These are phyloP conservation scores for Fermentozyma sake DNA, from an alignment of 1,139 yeast species.

Conservation along the genomic window DNA sequence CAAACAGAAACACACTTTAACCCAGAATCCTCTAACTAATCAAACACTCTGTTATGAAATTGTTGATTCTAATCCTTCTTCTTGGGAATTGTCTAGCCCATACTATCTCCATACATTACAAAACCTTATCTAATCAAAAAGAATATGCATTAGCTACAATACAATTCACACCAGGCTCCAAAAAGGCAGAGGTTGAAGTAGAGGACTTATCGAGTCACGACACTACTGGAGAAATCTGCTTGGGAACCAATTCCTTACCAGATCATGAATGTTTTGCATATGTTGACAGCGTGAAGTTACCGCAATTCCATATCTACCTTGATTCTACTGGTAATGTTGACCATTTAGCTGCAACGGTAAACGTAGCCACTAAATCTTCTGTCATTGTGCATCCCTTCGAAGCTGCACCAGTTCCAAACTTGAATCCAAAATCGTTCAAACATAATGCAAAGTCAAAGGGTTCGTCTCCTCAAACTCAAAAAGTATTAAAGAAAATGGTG, in stretches of 20 bases:
- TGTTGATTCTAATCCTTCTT: too few species aligned
- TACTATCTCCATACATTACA: too few species aligned
- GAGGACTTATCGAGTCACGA: too few species aligned
- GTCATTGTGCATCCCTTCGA: constrained; percentile 7
- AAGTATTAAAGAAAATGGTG: constrained; percentile 12
- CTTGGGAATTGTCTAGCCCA: too few species aligned
- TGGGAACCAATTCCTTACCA: constrained; percentile 27
- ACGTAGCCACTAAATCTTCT: constrained; percentile 2
- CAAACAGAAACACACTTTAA: too few species aligned
- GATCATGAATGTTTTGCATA: constrained; percentile 31
- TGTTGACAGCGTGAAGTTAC: constrained; percentile 5
- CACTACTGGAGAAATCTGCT: constrained; percentile 18
- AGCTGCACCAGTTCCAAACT: constrained; percentile 24
- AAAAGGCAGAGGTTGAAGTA: constrained; percentile 1
- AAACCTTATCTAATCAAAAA: too few species aligned
- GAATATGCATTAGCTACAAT: too few species aligned
- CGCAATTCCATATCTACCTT: constrained; percentile 8
- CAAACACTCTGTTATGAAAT: too few species aligned
- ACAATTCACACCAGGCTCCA: constrained; percentile 1
- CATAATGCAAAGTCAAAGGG: constrained; percentile 5
- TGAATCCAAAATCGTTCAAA: constrained; percentile 19
- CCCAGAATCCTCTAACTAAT: too few species aligned
- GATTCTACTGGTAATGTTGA: constrained; percentile 12
- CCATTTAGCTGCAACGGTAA: constrained; percentile 3
- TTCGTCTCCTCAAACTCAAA: constrained; percentile 10